Evolutionary conservation across 176 grass and related monocot species (phyloP).

Genomic region (Rhynchospora breviuscula): DNA sequence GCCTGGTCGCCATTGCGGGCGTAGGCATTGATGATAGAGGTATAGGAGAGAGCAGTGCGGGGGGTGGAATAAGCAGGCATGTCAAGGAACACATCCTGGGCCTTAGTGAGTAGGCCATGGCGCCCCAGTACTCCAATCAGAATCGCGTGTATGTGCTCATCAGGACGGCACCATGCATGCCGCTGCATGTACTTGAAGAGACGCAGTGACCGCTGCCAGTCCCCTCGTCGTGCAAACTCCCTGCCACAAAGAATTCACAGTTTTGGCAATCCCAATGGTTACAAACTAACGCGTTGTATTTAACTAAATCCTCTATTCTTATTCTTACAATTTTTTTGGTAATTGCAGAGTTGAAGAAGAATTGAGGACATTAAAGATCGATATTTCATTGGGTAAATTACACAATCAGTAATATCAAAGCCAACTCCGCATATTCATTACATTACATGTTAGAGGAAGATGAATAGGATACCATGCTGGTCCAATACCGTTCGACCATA

Average conservation of each 20-base stretch:
- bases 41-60: conserved; percentile 88
- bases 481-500: neutral
- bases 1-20: conserved; percentile 75
- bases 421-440: neutral
- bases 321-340: neutral
- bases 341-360: neutral
- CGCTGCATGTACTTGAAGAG: conserved; percentile 99
- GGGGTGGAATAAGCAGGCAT: conserved; percentile 65
- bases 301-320: neutral
- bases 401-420: neutral
- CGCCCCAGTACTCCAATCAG: conserved; percentile 82
- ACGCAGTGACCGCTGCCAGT: conserved; percentile 89
- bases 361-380: neutral
- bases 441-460: neutral
- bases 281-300: neutral
- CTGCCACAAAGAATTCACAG: conserved; percentile 6
- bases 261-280: neutral
- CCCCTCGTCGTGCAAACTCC: conserved; percentile 79
- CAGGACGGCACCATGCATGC: conserved; percentile 90
- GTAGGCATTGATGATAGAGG: conserved; percentile 86
- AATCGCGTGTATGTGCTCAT: conserved; percentile 97
- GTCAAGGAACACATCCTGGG: conserved; percentile 59
- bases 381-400: neutral
- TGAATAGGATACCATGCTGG: neutral
- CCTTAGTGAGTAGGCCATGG: conserved; percentile 52